phyloP scores from a whole-genome alignment of 2,329 filamentous ascomycete genomes.

The Cercospora citrullina region DNA sequence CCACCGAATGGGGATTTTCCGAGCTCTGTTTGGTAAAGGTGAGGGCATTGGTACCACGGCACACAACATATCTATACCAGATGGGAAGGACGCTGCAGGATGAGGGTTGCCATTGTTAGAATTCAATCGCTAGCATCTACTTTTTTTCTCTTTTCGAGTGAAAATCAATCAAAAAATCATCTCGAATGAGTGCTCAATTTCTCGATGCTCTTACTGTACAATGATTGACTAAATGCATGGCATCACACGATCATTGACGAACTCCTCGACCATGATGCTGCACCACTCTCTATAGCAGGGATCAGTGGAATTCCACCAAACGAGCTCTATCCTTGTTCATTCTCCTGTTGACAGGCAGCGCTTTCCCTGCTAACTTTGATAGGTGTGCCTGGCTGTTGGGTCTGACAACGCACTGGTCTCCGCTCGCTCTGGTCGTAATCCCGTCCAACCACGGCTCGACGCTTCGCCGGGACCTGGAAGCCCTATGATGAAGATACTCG shows the following conservation, averaged over 20 bases:
- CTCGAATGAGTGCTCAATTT: background rate
- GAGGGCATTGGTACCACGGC: background rate
- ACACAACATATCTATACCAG: background rate
- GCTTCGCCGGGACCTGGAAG: background rate
- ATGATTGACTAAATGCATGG: background rate
- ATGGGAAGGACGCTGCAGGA: background rate
- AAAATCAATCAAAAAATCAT: background rate
- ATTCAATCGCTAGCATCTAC: background rate
- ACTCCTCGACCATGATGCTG: background rate
- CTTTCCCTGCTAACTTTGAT: background rate
- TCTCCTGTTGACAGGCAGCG: background rate
- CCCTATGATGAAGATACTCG: background rate
- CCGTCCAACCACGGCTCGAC: background rate
- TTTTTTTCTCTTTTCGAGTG: background rate
- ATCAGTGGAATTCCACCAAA: background rate
- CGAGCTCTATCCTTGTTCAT: background rate
- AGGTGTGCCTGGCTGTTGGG: background rate
- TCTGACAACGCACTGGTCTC: background rate
- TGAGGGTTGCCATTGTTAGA: conserved; percentile 2
- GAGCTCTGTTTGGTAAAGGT: background rate
- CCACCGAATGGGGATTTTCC: background rate
- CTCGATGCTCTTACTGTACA: background rate
- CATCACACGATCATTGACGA: background rate
- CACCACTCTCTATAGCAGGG: background rate
- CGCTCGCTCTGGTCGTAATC: background rate